Conservation (phyloP, 768 basidiomycete species). For the Saitozyma sp. region DNA sequence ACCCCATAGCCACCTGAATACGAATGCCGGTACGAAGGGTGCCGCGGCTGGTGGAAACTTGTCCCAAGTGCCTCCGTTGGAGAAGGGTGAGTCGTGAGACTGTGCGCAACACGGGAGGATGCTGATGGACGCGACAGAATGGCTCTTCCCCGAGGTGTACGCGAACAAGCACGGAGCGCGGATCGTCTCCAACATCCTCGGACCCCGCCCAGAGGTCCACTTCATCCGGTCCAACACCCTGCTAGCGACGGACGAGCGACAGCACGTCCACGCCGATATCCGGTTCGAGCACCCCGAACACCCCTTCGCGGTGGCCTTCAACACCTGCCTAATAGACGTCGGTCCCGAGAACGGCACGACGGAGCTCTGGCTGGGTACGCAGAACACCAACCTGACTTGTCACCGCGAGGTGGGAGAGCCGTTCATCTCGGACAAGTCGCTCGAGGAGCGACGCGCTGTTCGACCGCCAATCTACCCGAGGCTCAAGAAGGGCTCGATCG, state of each 20-base stretch:
- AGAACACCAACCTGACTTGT: slow-evolving; percentile 4
- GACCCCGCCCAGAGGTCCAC: slow-evolving; percentile 12
- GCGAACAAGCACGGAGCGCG: slow-evolving; percentile 9
- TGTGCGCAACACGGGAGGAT: not conserved
- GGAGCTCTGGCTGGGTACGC: slow-evolving; percentile 16
- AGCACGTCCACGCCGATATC: slow-evolving; percentile 16
- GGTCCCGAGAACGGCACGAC: slow-evolving; percentile 13
- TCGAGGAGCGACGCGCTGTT: slow-evolving; percentile 10
- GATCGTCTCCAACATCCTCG: slow-evolving; percentile 11
- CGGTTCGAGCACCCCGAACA: slow-evolving; percentile 14
- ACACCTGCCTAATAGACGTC: slow-evolving; percentile 9
- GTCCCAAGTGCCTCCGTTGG: slow-evolving; percentile 14
- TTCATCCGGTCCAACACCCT: slow-evolving; percentile 16
- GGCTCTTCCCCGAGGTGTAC: slow-evolving; percentile 15
- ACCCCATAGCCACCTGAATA: slow-evolving; percentile 7
- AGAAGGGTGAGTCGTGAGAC: slow-evolving; percentile 10
- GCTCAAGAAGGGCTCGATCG: slow-evolving; percentile 13
- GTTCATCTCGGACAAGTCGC: slow-evolving; percentile 6
- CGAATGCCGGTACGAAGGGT: slow-evolving; percentile 8
- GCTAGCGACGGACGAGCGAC: slow-evolving; percentile 3
- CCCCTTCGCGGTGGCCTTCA: slow-evolving; percentile 12
- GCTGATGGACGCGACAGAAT: slow-evolving; percentile 5
- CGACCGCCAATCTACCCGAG: slow-evolving; percentile 14
- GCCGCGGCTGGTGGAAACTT: slow-evolving; percentile 14
- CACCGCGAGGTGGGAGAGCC: slow-evolving; percentile 9